phyloP scores from a whole-genome alignment of 1,284 basidiomycete species.

The Blastosporella zonata region DNA sequence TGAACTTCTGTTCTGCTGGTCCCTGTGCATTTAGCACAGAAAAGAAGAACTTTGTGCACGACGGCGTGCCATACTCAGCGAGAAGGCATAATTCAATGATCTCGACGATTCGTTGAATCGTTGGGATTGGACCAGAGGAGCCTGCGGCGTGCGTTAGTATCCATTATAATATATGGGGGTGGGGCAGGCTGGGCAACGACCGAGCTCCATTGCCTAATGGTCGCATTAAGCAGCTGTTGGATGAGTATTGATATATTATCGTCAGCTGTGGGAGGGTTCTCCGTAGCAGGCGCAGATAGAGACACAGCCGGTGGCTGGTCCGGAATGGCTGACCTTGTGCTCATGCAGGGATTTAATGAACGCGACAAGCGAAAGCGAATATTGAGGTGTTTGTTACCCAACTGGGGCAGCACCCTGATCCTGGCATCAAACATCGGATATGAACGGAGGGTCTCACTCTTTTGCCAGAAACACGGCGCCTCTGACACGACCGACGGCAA shows the following conservation, averaged over 20 bases:
- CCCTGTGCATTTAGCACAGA: slow-evolving; percentile 18
- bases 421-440: slow-evolving; percentile 1
- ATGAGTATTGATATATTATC: slow-evolving; percentile 15
- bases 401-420: slow-evolving; percentile 21
- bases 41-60: slow-evolving; percentile 18
- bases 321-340: slow-evolving; percentile 8
- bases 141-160: background rate
- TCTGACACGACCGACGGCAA: slow-evolving; percentile 15
- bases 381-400: slow-evolving; percentile 17
- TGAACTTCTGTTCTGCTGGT: slow-evolving; percentile 16
- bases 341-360: slow-evolving; percentile 20
- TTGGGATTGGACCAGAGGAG: background rate
- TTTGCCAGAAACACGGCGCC: slow-evolving; percentile 17
- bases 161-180: background rate
- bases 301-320: background rate
- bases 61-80: slow-evolving; percentile 9
- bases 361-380: slow-evolving; percentile 20
- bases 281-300: background rate
- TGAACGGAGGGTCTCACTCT: slow-evolving; percentile 12
- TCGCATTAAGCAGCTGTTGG: slow-evolving; percentile 14
- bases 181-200: slow-evolving; percentile 7
- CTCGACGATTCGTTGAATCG: slow-evolving; percentile 21
- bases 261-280: background rate
- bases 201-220: slow-evolving; percentile 17
- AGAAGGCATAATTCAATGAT: slow-evolving; percentile 20